These are phyloP conservation scores for Podospora comata DNA, from an alignment of 495 filamentous ascomycete species.

Conservation along the genomic window DNA sequence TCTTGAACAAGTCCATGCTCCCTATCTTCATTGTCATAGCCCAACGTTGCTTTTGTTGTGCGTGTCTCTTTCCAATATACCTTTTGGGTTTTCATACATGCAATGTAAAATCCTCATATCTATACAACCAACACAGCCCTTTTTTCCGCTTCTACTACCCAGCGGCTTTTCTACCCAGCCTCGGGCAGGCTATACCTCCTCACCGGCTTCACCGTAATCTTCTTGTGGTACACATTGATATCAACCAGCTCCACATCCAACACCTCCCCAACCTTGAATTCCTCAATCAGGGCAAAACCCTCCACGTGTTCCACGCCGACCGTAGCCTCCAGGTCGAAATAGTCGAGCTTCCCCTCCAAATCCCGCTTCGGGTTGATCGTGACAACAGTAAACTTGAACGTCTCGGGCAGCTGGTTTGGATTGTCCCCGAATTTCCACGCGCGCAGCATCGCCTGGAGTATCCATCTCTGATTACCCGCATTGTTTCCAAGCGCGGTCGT, in stretches of 20 bases:
- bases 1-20: not conserved
- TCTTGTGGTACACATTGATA: slow-evolving; percentile 51
- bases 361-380: slow-evolving; percentile 18
- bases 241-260: slow-evolving; percentile 58
- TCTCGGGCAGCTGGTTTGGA: slow-evolving; percentile 51
- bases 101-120: not conserved
- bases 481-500: slow-evolving; percentile 30
- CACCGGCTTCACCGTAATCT: slow-evolving; percentile 51
- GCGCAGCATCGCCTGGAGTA: slow-evolving; percentile 66
- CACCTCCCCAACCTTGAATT: slow-evolving; percentile 47
- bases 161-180: not conserved
- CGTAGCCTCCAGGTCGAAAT: slow-evolving; percentile 37
- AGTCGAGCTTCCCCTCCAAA: slow-evolving; percentile 37
- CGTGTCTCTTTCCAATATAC: not conserved
- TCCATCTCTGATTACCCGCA: slow-evolving; percentile 52
- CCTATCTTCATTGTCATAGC: not conserved
- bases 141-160: not conserved
- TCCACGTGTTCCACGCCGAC: slow-evolving; percentile 35
- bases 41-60: not conserved
- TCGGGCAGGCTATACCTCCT: not conserved
- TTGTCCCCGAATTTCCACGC: slow-evolving; percentile 68
- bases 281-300: slow-evolving; percentile 30
- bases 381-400: slow-evolving; percentile 54
- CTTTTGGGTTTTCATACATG: not conserved
- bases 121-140: not conserved